Evolutionary conservation across 2,329 filamentous ascomycete species (phyloP), one percentile per base, ranked within the genome.

Genomic region (Tolypocladium endophyticum): DNA sequence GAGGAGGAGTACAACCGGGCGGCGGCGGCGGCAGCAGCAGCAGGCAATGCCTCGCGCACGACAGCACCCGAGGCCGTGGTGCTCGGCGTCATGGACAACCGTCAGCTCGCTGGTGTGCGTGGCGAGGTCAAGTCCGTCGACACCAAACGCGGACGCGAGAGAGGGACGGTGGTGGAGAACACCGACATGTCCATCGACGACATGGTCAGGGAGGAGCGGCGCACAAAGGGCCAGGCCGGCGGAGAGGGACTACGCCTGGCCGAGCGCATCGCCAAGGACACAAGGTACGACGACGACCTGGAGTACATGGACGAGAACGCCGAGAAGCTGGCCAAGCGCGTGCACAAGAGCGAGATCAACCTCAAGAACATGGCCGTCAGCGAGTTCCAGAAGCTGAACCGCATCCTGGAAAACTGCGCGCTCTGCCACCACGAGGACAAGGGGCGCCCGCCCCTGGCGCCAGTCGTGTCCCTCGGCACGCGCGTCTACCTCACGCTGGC

Each of bases 231-330:
- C 20, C 86, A 90, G 68, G 78, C 79, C 4, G 90, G 89, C 50
- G 91, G 91, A 58, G 92, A 97, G 70, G 90, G 89, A 1, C 79
- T 87, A 66, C 85, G 89, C 4, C 83, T 97, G 38, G 94, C 94
- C 3, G 92, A 97, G 71, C 86, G 92, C 61, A 99, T 99, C 66
- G 90, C 92, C 58, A 96, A 96, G 71, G 94, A 99, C 72, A 84
- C 76, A 56, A 95, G 92, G 70, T 99, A 95, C 71, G 87, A 91
- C 76, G 86, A 95, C 68, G 89, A 96, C 71, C 84, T 99, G 33
- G 93, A 99, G 58, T 99, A 99, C 75, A 89, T 97, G 81, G 93
- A 99, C 71, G 94, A 97, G 67, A 97, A 99, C 69, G 94, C 94
- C 20, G 83, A 86, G 57, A 96, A 93, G 73, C 85, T 99, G 16